Evolutionary conservation across 306 rosid species (phyloP), one percentile per base, ranked within the genome.

Genomic region (Begonia masoniana): DNA sequence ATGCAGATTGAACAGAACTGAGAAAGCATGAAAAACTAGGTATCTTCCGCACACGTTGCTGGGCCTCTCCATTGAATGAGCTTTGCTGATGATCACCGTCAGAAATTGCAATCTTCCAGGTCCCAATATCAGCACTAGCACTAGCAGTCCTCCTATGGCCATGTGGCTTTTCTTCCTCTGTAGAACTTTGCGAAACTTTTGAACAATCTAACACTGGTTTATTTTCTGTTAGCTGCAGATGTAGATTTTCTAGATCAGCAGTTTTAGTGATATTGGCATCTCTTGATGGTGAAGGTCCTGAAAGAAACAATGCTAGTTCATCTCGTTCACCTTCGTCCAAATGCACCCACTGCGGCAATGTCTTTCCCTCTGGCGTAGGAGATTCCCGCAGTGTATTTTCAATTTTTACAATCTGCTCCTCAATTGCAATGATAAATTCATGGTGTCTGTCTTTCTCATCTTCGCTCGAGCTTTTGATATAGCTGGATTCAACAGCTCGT

Each of bases 111-210:
- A 91, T 91, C 55, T 86, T 79, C 94, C 92, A 91, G 19, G 81
- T 60, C 66, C 86, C 71, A 68, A 77, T 68, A 61, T 91, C 96
- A 15, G 87, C 81, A 73, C 76, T 80, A 52, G 95, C 97, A 60
- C 96, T 91, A 60, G 99, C 99, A 5, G 82, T 79, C 76, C 94
- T 83, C 67, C 94, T 86, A 72, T 86, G 96, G 46, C 94, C 88
- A 6, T 46, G 84, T n/a, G 71, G 41, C 62, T 75, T 81, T 35
- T 75, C 88, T 45, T 67, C 81, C 57, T 74, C 88, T 13, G 63
- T 57, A 12, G 86, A 68, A 58, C 50, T 56, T 6, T 3, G 56
- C 2, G 69, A 63, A 45, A 63, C 72, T 52, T 51, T 71, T 13
- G 72, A 61, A 67, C 66, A 54, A 56, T 66, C 72, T 15, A 53